Percentiles rank a stretch among this genome's conserved stretches.
Evolutionary conservation across 1,284 basidiomycete species (phyloP).

Genomic region (Rhodotorula sp.): DNA sequence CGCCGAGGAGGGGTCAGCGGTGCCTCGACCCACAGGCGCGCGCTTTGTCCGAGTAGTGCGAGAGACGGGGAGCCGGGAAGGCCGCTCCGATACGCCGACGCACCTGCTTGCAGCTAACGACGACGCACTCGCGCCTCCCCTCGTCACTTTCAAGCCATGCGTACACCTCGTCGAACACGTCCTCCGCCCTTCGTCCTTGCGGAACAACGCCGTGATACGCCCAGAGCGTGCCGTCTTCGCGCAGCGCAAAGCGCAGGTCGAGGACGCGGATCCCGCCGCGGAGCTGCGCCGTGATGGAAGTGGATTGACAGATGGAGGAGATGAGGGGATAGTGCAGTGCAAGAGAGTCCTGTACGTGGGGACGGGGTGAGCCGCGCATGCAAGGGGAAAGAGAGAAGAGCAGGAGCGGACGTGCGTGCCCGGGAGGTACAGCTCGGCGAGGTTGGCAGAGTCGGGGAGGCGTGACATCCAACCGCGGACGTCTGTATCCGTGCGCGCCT

Average conservation of each 20-base stretch:
- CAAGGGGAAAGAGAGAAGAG: too few relatives aligned
- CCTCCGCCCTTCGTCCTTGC: slow-evolving; percentile 6
- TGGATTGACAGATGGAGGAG: slow-evolving; percentile 24
- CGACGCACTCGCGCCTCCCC: slow-evolving; percentile 14
- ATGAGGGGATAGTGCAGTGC: slow-evolving; percentile 22
- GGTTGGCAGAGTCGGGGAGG: slow-evolving; percentile 5
- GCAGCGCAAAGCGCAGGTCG: slow-evolving; percentile 24
- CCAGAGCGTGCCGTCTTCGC: background rate
- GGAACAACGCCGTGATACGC: slow-evolving; percentile 28
- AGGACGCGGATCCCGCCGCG: slow-evolving; percentile 21
- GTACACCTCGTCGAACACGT: slow-evolving; percentile 20
- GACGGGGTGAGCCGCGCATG: background rate
- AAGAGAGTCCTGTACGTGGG: slow-evolving; percentile 18
- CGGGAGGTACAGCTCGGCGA: slow-evolving; percentile 23
- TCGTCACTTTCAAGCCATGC: slow-evolving; percentile 4
- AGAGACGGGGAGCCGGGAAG: too few relatives aligned
- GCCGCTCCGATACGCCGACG: background rate
- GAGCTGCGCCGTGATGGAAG: slow-evolving; percentile 12
- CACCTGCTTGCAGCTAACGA: slow-evolving; percentile 29
- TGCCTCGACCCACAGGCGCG: too few relatives aligned
- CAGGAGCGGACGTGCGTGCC: slow-evolving; percentile 22
- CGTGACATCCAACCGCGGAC: slow-evolving; percentile 12
- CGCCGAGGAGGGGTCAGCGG: background rate
- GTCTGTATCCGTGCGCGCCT: too few relatives aligned
- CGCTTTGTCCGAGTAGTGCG: too few relatives aligned